Evolutionary conservation across 1,139 yeast genomes (phyloP).

Genomic region (Suhomyces coccinellae): DNA sequence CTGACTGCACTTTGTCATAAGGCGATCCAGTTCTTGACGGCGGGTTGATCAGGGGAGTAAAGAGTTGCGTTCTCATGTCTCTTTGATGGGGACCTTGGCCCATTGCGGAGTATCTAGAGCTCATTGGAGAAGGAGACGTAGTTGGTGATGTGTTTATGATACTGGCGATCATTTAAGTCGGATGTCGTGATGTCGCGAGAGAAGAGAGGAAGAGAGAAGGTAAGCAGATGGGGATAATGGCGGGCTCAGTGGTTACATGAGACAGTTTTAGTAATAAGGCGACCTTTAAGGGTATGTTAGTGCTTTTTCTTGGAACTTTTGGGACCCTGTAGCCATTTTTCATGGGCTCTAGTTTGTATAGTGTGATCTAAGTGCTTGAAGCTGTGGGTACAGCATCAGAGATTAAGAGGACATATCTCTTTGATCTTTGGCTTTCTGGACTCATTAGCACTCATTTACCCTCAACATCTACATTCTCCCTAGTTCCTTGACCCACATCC

Average conservation of each 20-base stretch:
- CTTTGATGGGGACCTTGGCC: conserved; percentile 45
- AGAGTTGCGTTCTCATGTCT: conserved; percentile 49
- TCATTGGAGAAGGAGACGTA: conserved; percentile 16
- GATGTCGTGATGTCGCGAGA: background rate
- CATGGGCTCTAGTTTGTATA: no score
- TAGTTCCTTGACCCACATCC: background rate
- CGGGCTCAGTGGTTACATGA: no score
- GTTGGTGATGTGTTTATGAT: conserved; percentile 1
- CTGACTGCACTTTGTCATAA: conserved; percentile 42
- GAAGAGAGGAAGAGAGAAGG: no score
- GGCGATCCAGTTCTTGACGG: conserved; percentile 51
- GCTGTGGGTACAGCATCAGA: no score
- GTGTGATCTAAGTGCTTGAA: no score
- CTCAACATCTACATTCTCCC: no score
- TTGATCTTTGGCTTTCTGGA: no score
- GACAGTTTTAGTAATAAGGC: no score
- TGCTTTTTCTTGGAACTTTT: background rate
- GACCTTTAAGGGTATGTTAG: background rate
- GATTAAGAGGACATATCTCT: no score
- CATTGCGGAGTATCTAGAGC: conserved; percentile 30
- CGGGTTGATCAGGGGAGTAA: conserved; percentile 30
- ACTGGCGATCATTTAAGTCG: background rate
- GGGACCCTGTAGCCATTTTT: no score
- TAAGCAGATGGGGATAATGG: no score
- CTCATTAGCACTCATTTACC: no score